phyloP scores from a whole-genome alignment of 768 basidiomycete genomes.

The Lactarius quietus region DNA sequence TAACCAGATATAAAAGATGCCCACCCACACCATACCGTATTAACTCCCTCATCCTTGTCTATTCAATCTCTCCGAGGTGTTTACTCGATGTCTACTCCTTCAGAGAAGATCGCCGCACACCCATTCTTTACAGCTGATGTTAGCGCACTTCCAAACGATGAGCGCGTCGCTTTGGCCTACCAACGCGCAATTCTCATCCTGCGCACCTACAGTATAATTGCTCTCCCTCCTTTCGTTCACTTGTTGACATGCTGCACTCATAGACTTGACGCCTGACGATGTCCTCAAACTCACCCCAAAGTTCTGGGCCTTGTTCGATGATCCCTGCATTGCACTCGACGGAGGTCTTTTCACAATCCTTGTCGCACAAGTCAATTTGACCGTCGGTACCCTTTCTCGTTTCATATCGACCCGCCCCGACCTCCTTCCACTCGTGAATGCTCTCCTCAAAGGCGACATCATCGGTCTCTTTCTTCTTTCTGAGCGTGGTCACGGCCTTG shows the following conservation, averaged over 20 bases:
- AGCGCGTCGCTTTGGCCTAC: conserved; percentile 16
- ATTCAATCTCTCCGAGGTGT: background rate
- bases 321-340: conserved; percentile 50
- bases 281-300: conserved; percentile 46
- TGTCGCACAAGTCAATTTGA: conserved; percentile 48
- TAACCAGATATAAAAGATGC: conserved; percentile 3
- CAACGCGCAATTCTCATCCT: conserved; percentile 9
- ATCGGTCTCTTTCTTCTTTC: conserved; percentile 29
- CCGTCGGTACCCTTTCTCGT: conserved; percentile 52
- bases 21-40: background rate
- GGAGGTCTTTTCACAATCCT: conserved; percentile 52
- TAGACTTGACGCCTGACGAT: conserved; percentile 44
- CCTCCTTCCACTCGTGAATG: conserved; percentile 45
- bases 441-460: conserved; percentile 50
- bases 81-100: conserved; percentile 3
- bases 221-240: background rate
- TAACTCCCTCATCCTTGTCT: background rate
- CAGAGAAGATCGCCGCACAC: conserved; percentile 7
- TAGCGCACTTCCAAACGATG: conserved; percentile 5
- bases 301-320: conserved; percentile 53
- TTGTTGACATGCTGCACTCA: background rate
- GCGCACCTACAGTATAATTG: conserved; percentile 15
- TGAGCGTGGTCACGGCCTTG: conserved; percentile 57
- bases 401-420: conserved; percentile 48
- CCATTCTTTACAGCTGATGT: conserved; percentile 13